These are phyloP conservation scores for Yamadazyma paraphyllophila DNA, from an alignment of 805 yeast genomes.

Conservation along the genomic window DNA sequence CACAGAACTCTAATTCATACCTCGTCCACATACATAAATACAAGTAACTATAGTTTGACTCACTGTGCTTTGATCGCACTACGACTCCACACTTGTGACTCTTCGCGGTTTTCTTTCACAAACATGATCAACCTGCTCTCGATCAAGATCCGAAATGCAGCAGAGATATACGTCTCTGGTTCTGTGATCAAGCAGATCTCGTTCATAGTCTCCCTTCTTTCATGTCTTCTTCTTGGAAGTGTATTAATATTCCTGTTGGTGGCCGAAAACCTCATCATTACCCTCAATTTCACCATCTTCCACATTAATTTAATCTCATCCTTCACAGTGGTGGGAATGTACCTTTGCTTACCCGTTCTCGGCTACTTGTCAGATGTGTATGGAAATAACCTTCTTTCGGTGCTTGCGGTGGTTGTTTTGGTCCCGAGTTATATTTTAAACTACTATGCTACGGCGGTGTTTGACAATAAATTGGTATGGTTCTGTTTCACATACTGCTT, in stretches of 20 bases:
- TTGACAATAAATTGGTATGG: slow-evolving; percentile 10
- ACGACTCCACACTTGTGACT: background rate
- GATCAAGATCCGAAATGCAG: slow-evolving; percentile 5
- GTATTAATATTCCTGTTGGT: slow-evolving; percentile 79
- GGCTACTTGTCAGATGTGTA: slow-evolving; percentile 85
- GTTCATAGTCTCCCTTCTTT: slow-evolving; percentile 53
- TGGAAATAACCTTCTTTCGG: slow-evolving; percentile 72
- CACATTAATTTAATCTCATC: slow-evolving; percentile 71
- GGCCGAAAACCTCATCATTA: slow-evolving; percentile 61
- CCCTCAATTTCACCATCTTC: slow-evolving; percentile 62
- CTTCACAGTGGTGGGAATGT: slow-evolving; percentile 75
- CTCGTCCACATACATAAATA: no score
- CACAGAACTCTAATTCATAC: no score
- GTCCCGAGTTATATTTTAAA: slow-evolving; percentile 62
- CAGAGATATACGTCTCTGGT: slow-evolving; percentile 2
- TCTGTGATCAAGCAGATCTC: slow-evolving; percentile 44
- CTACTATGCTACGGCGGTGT: slow-evolving; percentile 12
- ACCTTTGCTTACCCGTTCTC: slow-evolving; percentile 74
- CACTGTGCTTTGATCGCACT: background rate
- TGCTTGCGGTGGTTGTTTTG: slow-evolving; percentile 58
- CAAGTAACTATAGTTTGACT: no score
- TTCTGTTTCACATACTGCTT: slow-evolving; percentile 51
- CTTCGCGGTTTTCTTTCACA: background rate
- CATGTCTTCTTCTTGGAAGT: slow-evolving; percentile 80
- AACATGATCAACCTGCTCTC: slow-evolving; percentile 7